These are phyloP conservation scores for Monosporascus sp. DNA, from an alignment of 2,329 filamentous ascomycete genomes.

Conservation along the genomic window DNA sequence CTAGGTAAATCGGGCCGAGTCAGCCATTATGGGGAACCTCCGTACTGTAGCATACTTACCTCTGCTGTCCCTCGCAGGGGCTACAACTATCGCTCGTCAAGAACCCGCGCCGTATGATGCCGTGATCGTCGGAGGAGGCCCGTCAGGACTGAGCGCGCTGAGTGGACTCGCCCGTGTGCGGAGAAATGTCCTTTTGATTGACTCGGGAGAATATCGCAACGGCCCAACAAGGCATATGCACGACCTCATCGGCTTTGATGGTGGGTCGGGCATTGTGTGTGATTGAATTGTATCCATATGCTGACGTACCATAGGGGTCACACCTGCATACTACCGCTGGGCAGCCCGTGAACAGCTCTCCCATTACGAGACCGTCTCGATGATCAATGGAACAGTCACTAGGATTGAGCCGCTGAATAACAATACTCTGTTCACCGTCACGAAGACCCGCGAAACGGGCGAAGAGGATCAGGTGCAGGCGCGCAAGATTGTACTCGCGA, in stretches of 20 bases:
- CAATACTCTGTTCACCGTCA: slow-evolving; percentile 42
- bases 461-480: slow-evolving; percentile 33
- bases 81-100: slow-evolving; percentile 3
- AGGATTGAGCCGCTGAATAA: slow-evolving; percentile 33
- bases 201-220: slow-evolving; percentile 56
- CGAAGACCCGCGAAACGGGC: slow-evolving; percentile 23
- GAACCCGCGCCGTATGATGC: slow-evolving; percentile 40
- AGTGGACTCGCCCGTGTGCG: slow-evolving; percentile 56
- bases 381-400: slow-evolving; percentile 48
- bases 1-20: background rate
- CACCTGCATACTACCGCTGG: slow-evolving; percentile 48
- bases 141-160: slow-evolving; percentile 47
- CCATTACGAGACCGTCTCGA: slow-evolving; percentile 43
- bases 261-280: slow-evolving; percentile 26
- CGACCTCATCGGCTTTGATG: slow-evolving; percentile 56
- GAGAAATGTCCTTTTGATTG: slow-evolving; percentile 49
- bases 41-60: slow-evolving; percentile 7
- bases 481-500: slow-evolving; percentile 52
- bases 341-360: slow-evolving; percentile 47
- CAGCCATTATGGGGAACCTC: slow-evolving; percentile 11
- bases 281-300: background rate
- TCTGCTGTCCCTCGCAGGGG: slow-evolving; percentile 10
- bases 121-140: slow-evolving; percentile 53
- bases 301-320: slow-evolving; percentile 36
- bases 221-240: slow-evolving; percentile 52